Conservation (phyloP, 1,139 yeast genomes). For the Taiozyma sp. region DNA sequence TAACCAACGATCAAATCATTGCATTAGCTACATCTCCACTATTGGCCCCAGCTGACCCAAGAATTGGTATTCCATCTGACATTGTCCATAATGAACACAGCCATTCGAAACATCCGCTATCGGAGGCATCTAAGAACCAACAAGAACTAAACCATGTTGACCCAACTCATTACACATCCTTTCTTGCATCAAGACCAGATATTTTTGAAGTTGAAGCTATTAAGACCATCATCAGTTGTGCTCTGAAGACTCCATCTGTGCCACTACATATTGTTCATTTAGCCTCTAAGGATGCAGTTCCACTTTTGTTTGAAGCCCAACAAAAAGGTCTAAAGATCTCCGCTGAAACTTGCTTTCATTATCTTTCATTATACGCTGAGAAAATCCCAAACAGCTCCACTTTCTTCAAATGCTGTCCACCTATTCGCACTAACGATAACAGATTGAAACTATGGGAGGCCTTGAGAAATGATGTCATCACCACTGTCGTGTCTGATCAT, state of each 20-base stretch:
- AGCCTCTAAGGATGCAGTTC: constrained; percentile 80
- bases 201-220: constrained; percentile 83
- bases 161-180: constrained; percentile 69
- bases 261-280: constrained; percentile 87
- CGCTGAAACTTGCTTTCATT: constrained; percentile 94
- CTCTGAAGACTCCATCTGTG: constrained; percentile 55
- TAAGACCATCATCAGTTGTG: constrained; percentile 59
- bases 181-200: constrained; percentile 84
- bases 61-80: constrained; percentile 44
- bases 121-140: constrained; percentile 39
- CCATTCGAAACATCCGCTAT: constrained; percentile 31
- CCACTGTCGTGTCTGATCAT: constrained; percentile 93
- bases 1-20: constrained; percentile 45
- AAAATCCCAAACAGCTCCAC: constrained; percentile 71
- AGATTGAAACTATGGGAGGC: constrained; percentile 76
- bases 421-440: constrained; percentile 74
- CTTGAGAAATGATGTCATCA: constrained; percentile 54
- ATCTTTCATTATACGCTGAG: constrained; percentile 74
- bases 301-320: constrained; percentile 64
- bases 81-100: constrained; percentile 34
- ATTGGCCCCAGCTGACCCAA: constrained; percentile 55
- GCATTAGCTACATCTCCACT: constrained; percentile 52
- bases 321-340: constrained; percentile 39
- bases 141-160: constrained; percentile 43
- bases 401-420: constrained; percentile 92